Conservation (phyloP, 129 eudicot species). For the Artemisia tridentata region DNA sequence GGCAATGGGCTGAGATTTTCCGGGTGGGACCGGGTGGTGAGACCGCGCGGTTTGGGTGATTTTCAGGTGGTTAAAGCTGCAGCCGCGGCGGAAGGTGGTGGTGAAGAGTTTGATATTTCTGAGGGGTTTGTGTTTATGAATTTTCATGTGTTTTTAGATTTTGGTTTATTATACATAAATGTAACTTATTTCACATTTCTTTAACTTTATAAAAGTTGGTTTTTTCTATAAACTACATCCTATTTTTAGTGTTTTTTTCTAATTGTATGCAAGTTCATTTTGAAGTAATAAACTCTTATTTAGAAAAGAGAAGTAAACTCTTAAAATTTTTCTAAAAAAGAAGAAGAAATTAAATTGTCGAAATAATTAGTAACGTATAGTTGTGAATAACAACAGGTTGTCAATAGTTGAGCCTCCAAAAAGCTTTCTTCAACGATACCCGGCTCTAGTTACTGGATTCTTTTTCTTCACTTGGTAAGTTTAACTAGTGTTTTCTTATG, state of each 20-base stretch:
- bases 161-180: no score
- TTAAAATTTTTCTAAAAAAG: neutral
- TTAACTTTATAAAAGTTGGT: no score
- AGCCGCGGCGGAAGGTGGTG: constrained; percentile 54
- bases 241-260: no score
- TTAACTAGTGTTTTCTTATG: no score
- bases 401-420: constrained; percentile 41
- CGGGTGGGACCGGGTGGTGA: constrained; percentile 37
- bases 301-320: no score
- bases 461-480: constrained; percentile 66
- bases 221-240: no score
- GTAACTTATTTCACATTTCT: no score
- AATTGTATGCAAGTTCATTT: no score
- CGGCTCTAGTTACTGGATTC: constrained; percentile 56
- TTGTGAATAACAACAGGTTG: constrained; percentile 18
- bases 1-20: constrained; percentile 29
- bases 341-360: neutral
- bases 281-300: no score
- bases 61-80: constrained; percentile 46
- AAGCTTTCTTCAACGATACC: constrained; percentile 46
- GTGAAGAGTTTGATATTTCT: constrained; percentile 44
- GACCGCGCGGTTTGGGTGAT: constrained; percentile 30
- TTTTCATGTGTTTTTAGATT: neutral
- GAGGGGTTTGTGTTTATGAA: constrained; percentile 44
- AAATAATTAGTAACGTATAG: neutral